phyloP scores from a whole-genome alignment of 225 moss, liverwort and hornwort genomes.

The Ulota crispa region DNA sequence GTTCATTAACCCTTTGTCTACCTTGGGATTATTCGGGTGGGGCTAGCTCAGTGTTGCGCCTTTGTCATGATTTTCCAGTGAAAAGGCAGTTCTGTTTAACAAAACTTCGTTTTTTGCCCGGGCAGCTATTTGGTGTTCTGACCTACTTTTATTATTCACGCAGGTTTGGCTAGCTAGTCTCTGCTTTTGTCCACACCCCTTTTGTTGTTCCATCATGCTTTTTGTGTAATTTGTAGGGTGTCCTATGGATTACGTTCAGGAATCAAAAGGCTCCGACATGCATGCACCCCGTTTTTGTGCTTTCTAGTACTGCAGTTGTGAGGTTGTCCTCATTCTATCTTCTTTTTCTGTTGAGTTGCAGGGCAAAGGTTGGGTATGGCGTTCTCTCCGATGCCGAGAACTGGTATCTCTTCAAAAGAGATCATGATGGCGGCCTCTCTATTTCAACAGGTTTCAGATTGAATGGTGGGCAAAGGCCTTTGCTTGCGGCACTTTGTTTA shows the following conservation, averaged over 20 bases:
- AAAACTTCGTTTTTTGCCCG: not conserved
- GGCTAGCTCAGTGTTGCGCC: not conserved
- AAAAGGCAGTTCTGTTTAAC: not conserved
- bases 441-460: conserved; percentile 8
- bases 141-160: not conserved
- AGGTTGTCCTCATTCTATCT: not conserved
- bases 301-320: not conserved
- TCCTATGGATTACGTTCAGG: not conserved
- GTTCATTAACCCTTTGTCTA: not conserved
- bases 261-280: not conserved
- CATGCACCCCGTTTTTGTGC: not conserved
- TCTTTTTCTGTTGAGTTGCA: conserved; percentile 13
- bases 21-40: not conserved
- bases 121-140: not conserved
- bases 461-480: not conserved
- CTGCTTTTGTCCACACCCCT: not conserved
- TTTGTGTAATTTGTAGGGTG: not conserved
- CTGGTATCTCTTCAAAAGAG: conserved; percentile 30
- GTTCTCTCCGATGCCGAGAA: conserved; percentile 20
- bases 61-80: not conserved
- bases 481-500: conserved; percentile 22
- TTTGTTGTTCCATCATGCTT: not conserved
- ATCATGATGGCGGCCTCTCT: not conserved
- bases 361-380: conserved; percentile 28
- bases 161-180: not conserved